Conservation (phyloP, 148 eudicot genomes). For the Rhododendron mucronatum region DNA sequence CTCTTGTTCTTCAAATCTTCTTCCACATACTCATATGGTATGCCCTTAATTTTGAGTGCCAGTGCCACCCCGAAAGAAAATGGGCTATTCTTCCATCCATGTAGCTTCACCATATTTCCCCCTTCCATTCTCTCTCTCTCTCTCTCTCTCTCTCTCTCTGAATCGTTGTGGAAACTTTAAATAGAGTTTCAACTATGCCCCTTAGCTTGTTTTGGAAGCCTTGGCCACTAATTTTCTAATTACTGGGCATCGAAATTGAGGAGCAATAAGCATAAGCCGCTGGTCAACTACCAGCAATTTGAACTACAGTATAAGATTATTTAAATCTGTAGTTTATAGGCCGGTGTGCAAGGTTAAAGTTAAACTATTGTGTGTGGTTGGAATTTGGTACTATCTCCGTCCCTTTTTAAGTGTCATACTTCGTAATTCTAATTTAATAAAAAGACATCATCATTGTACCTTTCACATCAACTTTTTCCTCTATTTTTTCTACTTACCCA, state of each 20-base stretch:
- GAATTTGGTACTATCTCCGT: too few relatives aligned
- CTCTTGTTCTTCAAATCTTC: conserved; percentile 40
- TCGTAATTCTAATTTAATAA: too few relatives aligned
- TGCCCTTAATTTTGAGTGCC: conserved; percentile 42
- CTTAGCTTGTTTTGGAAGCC: neutral
- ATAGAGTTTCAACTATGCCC: neutral
- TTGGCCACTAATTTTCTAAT: neutral
- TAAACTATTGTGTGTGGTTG: neutral
- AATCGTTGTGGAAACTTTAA: neutral
- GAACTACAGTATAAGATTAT: neutral
- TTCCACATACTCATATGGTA: conserved; percentile 32
- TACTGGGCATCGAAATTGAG: neutral
- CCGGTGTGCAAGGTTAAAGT: neutral
- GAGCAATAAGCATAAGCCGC: neutral
- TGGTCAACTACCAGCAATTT: neutral
- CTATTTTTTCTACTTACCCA: too few relatives aligned
- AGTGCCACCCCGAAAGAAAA: conserved; percentile 29
- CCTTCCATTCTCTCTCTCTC: conserved; percentile 11
- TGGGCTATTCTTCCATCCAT: conserved; percentile 39
- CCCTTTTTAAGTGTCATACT: too few relatives aligned
- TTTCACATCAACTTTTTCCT: too few relatives aligned
- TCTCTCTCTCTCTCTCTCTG: neutral
- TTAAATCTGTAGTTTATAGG: neutral
- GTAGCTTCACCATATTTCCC: conserved; percentile 20
- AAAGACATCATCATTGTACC: too few relatives aligned